Conservation (phyloP, 805 yeast genomes). For the Candida glaebosa region DNA sequence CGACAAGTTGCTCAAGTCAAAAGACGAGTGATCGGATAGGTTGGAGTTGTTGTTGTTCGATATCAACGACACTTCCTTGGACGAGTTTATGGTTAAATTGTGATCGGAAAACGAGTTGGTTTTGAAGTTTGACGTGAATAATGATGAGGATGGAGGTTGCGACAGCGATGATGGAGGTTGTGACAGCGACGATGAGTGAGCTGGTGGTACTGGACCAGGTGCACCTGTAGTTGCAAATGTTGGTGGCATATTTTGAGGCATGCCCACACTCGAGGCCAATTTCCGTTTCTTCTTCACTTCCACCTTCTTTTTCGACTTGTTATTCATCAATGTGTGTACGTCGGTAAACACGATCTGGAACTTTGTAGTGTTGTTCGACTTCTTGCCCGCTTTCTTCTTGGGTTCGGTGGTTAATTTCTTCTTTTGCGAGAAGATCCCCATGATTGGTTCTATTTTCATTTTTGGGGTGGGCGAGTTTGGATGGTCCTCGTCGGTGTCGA, state of each 20-base stretch:
- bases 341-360: slow-evolving; percentile 47
- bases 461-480: slow-evolving; percentile 24
- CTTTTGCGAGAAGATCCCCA: slow-evolving; percentile 37
- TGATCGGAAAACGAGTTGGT: slow-evolving; percentile 10
- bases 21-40: slow-evolving; percentile 36
- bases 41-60: slow-evolving; percentile 35
- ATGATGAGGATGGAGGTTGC: background rate
- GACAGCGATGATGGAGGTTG: slow-evolving; percentile 4
- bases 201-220: background rate
- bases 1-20: slow-evolving; percentile 35
- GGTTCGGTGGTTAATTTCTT: slow-evolving; percentile 9
- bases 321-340: slow-evolving; percentile 26
- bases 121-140: background rate
- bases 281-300: slow-evolving; percentile 1
- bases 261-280: background rate
- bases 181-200: slow-evolving; percentile 2
- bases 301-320: slow-evolving; percentile 12
- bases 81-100: slow-evolving; percentile 13
- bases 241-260: background rate
- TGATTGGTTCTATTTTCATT: slow-evolving; percentile 26
- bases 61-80: slow-evolving; percentile 27
- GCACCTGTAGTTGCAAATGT: background rate
- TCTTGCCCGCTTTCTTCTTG: slow-evolving; percentile 3
- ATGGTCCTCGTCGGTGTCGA: slow-evolving; percentile 6
- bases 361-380: slow-evolving; percentile 32